Evolutionary conservation across 2,329 filamentous ascomycete genomes (phyloP), one percentile per base, ranked within the genome.

Genomic region (Xylaria sp.): DNA sequence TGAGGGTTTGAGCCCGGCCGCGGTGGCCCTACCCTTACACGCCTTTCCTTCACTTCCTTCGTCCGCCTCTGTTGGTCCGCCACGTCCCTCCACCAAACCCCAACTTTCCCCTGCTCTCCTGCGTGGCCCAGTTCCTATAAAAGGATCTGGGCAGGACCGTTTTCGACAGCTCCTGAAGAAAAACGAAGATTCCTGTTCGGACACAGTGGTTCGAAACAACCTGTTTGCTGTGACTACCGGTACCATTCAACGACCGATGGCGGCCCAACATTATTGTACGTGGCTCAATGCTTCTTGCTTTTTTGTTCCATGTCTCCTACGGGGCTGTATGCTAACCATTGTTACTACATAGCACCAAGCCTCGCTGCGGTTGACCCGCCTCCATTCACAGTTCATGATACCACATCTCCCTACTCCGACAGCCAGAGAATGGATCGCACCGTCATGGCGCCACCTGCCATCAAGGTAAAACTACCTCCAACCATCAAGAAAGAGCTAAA

Each of bases 141-240:
- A 73, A 67, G 74, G 73, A 42, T 77, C 75, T 47, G 71, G 72
- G 5, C 75, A 76, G 60, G 73, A 77, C 55, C 73, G 74, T 8
- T 75, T 77, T 59, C 74, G 73, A 17, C 69, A 73, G 48, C 55
- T 76, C 12, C 65, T 77, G 39, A 34, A 62, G 56, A 57, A 58
- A 27, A 67, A 32, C 11, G 45, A 57, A 19, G 34, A 12, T 19
- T 24, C 27, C 42, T 24, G 24, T 19, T 39, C 51, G 32, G 34
- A n/a, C 24, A 9, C 60, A 53, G 32, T 50, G 24, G 58, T n/a
- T 27, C 59, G 55, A 42, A 48, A 24, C 34, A 50, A 14, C 36
- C 32, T 42, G 39, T 61, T 58, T 45, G 8, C 53, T 63, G 19
- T 51, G 12, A 3, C 67, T 8, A 27, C 24, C 2, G 7, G 27